Evolutionary conservation across 2,329 filamentous ascomycete species (phyloP), one percentile per base, ranked within the genome.

Genomic region (Plectosphaerella plurivora): DNA sequence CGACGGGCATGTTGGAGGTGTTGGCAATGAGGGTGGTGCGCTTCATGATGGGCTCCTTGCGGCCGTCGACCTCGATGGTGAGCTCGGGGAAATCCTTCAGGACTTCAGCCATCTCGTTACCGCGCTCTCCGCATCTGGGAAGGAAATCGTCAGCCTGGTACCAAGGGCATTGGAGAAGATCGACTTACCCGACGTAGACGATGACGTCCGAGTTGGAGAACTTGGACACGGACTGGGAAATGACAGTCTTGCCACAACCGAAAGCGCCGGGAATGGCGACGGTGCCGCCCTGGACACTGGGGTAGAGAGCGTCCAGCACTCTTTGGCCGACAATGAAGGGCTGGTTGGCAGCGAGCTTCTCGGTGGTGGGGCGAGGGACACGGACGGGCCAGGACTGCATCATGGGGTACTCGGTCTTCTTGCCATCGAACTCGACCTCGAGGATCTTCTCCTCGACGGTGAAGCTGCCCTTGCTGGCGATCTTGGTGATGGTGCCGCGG

Each of bases 141-240:
- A 22, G 22, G 28, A 8, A 33, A 8, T 9, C 11, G 28, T 33
- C 28, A 33, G 28, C 28, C 8, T 12, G 35, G 33, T 45, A 11
- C 24, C 73, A 67, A 75, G 50, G 69, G 58, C 33, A 45, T 87
- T 55, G 28, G 28, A 12, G 28, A 33, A 12, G 28, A 8, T 4
- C 11, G 28, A 12, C 28, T 33, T 33, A 33, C 28, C 94, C 94
- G 55, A 99, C 94, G 69, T 99, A 99, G 63, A 99, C 89, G 62
- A 99, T 99, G 66, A 97, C 90, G 70, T 99, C 94, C 71, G 89
- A 94, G 85, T 99, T 99, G 67, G 94, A 99, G 79, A 99, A 99
- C 76, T 99, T 99, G 73, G 94, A 99, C 58, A 99, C 88, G 55
- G 91, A 96, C 76, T 99, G 94, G 66, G 87, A 92, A 74, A 99